Percentiles rank a stretch among this genome's conserved stretches.
Conservation (phyloP, 108 stramenopile genomes). For the Skeletonema marinoi region DNA sequence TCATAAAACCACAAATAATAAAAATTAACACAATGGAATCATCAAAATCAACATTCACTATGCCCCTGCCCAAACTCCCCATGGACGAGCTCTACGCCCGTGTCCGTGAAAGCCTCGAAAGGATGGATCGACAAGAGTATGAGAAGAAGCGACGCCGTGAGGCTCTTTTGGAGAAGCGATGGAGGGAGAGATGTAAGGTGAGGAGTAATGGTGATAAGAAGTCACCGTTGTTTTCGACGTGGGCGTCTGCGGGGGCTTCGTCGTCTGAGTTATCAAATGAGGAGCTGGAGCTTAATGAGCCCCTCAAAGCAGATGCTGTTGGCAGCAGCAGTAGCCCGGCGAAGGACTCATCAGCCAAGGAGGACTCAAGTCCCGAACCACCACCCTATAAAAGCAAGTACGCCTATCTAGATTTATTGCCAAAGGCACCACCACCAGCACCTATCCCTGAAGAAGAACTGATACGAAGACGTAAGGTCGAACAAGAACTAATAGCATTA, state of each 20-base stretch:
- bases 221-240: background rate
- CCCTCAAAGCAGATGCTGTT: background rate
- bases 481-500: background rate
- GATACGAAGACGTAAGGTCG: background rate
- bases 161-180: background rate
- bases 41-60: background rate
- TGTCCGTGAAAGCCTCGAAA: background rate
- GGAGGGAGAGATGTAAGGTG: background rate
- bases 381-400: no score
- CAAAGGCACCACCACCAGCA: background rate
- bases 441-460: no score
- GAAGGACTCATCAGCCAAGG: background rate
- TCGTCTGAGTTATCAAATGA: background rate
- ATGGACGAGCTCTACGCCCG: background rate
- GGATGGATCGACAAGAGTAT: background rate
- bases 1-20: no score
- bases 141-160: background rate
- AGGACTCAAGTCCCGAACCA: no score
- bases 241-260: background rate
- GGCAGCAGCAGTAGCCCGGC: background rate
- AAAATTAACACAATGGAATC: no score
- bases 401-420: no score
- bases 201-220: background rate
- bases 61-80: background rate
- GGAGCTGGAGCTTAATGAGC: background rate